phyloP scores from a whole-genome alignment of 176 grass and related monocot species.

The Raddia distichophylla region DNA sequence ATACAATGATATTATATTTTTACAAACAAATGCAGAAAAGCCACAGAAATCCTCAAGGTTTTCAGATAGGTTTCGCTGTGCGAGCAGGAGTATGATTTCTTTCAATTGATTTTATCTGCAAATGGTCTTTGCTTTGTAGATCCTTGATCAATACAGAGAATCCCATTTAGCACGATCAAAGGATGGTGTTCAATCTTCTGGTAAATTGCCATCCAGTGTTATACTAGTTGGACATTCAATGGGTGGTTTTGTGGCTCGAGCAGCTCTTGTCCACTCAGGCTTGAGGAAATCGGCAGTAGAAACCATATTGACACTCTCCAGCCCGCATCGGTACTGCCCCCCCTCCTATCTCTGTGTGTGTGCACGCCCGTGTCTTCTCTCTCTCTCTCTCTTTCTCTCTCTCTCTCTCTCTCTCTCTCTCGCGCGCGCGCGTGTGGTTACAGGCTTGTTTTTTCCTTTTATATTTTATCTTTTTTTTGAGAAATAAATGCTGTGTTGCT shows the following conservation, averaged over 20 bases:
- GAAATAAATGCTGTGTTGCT: neutral
- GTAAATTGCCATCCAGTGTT: conserved; percentile 71
- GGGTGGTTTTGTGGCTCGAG: conserved; percentile 99
- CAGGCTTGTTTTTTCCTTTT: neutral
- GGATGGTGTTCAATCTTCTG: conserved; percentile 56
- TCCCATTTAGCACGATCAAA: conserved; percentile 66
- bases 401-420: conserved; percentile 21
- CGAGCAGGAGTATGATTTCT: neutral
- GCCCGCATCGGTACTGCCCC: conserved; percentile 84
- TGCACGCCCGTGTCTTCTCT: neutral
- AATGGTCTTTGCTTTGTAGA: conserved; percentile 56
- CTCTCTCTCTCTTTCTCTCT: neutral
- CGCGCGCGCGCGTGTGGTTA: neutral
- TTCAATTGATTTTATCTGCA: conserved; percentile 19
- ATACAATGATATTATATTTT: conserved; percentile 1
- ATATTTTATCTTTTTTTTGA: neutral
- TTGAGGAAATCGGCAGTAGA: conserved; percentile 77
- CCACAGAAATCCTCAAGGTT: conserved; percentile 16
- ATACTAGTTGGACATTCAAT: conserved; percentile 98
- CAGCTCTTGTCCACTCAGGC: conserved; percentile 74
- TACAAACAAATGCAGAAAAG: conserved; percentile 1
- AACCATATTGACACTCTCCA: conserved; percentile 96
- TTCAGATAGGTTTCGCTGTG: neutral
- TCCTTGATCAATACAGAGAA: conserved; percentile 93
- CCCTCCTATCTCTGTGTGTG: neutral